These are phyloP conservation scores for Plasmodiophora brassicae DNA, from an alignment of 208 protist genomes.

Conservation along the genomic window DNA sequence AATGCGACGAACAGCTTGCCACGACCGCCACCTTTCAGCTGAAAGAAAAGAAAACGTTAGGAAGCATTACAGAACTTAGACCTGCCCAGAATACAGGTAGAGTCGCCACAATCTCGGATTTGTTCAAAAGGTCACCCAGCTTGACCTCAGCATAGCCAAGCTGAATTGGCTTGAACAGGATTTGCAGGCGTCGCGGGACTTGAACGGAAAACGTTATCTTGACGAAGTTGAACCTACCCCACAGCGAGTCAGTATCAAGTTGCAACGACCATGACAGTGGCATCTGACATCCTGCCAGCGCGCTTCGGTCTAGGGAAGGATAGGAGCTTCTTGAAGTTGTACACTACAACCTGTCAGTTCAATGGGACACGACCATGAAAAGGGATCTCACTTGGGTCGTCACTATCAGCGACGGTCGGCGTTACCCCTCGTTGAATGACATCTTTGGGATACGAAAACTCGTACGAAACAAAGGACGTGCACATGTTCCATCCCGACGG, in stretches of 20 bases:
- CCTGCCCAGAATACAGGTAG: neutral
- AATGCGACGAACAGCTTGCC: neutral
- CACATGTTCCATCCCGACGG: neutral
- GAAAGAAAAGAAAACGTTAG: neutral
- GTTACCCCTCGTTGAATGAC: neutral
- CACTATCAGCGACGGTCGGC: neutral
- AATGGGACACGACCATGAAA: neutral
- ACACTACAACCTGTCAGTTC: neutral
- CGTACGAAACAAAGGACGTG: neutral
- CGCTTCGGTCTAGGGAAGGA: slow-evolving; percentile 22
- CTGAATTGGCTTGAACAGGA: slow-evolving; percentile 5
- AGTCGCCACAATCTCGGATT: neutral
- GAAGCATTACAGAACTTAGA: neutral
- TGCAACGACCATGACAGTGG: neutral
- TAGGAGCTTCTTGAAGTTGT: neutral
- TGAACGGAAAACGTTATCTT: slow-evolving; percentile 18
- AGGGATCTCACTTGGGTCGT: neutral
- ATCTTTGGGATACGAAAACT: slow-evolving; percentile 1
- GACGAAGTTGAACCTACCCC: neutral
- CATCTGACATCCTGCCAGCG: neutral
- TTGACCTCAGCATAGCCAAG: neutral
- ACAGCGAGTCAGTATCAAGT: neutral
- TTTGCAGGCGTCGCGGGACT: neutral
- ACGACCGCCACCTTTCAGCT: neutral
- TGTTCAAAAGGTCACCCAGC: neutral